These are phyloP conservation scores for Arthrobotrys conoides DNA, from an alignment of 2,329 filamentous ascomycete genomes.

Conservation along the genomic window DNA sequence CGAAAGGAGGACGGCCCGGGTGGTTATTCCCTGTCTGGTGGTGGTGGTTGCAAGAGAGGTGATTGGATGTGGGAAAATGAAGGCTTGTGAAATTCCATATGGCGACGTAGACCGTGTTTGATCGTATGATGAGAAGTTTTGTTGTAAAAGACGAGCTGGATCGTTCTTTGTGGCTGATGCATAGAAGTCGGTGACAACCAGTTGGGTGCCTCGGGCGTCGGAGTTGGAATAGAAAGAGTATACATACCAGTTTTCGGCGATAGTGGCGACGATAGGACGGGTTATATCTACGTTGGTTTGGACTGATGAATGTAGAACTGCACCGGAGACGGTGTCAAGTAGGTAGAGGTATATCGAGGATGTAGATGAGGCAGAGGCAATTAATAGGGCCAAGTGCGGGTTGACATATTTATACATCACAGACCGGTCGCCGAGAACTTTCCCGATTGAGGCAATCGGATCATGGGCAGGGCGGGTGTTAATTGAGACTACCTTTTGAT, in stretches of 20 bases:
- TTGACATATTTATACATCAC: constrained; percentile 98
- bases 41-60: constrained; percentile 85
- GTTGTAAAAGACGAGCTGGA: constrained; percentile 79
- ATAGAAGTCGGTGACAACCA: constrained; percentile 89
- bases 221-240: constrained; percentile 80
- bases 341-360: constrained; percentile 80
- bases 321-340: constrained; percentile 87
- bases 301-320: constrained; percentile 79
- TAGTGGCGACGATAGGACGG: constrained; percentile 80
- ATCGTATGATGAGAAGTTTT: constrained; percentile 83
- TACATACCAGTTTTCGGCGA: constrained; percentile 95
- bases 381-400: constrained; percentile 76
- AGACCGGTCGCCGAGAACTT: constrained; percentile 89
- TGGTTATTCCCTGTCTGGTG: constrained; percentile 91
- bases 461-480: constrained; percentile 81
- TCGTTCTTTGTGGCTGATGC: constrained; percentile 88
- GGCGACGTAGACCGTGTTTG: constrained; percentile 77
- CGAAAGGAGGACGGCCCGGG: constrained; percentile 80
- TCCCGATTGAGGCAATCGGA: constrained; percentile 93
- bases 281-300: constrained; percentile 81
- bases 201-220: constrained; percentile 83
- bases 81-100: constrained; percentile 83
- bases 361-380: constrained; percentile 75
- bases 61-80: constrained; percentile 83
- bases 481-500: constrained; percentile 78